phyloP scores from a whole-genome alignment of 2,329 filamentous ascomycete genomes.

The Ilyonectria sp. region DNA sequence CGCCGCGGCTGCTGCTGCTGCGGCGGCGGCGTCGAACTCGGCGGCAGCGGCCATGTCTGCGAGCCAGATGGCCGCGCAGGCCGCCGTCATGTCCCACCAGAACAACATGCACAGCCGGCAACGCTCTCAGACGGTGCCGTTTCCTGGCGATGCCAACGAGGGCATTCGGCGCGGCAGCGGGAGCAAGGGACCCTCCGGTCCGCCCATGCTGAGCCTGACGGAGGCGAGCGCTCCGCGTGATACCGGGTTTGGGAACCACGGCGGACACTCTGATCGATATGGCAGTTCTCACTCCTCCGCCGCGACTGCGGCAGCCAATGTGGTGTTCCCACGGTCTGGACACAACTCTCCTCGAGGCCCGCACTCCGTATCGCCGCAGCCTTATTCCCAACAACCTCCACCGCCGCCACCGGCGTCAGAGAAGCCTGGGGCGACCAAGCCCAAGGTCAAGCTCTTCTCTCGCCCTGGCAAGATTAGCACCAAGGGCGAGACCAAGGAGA shows the following conservation, averaged over 20 bases:
- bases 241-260: slow-evolving; percentile 64
- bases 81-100: slow-evolving; percentile 79
- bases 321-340: slow-evolving; percentile 78
- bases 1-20: slow-evolving; percentile 42
- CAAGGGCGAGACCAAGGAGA: slow-evolving; percentile 77
- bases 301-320: slow-evolving; percentile 79
- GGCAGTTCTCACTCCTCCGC: slow-evolving; percentile 73
- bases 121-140: slow-evolving; percentile 81
- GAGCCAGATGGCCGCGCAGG: slow-evolving; percentile 86
- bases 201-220: slow-evolving; percentile 75
- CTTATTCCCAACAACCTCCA: slow-evolving; percentile 56
- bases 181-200: slow-evolving; percentile 68
- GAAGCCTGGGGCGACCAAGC: slow-evolving; percentile 77
- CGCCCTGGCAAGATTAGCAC: slow-evolving; percentile 82
- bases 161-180: slow-evolving; percentile 60
- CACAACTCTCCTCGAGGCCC: slow-evolving; percentile 65
- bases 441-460: slow-evolving; percentile 87
- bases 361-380: slow-evolving; percentile 52
- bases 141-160: slow-evolving; percentile 64
- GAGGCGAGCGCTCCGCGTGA: slow-evolving; percentile 76
- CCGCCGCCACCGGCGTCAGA: slow-evolving; percentile 64
- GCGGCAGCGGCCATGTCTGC: slow-evolving; percentile 65
- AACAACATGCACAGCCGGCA: slow-evolving; percentile 70
- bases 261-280: slow-evolving; percentile 66
- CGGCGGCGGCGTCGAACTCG: slow-evolving; percentile 57